Base-by-base conservation (phyloP, 176 grass and related monocot genomes). In the Oropetium thomaeum region DNA sequence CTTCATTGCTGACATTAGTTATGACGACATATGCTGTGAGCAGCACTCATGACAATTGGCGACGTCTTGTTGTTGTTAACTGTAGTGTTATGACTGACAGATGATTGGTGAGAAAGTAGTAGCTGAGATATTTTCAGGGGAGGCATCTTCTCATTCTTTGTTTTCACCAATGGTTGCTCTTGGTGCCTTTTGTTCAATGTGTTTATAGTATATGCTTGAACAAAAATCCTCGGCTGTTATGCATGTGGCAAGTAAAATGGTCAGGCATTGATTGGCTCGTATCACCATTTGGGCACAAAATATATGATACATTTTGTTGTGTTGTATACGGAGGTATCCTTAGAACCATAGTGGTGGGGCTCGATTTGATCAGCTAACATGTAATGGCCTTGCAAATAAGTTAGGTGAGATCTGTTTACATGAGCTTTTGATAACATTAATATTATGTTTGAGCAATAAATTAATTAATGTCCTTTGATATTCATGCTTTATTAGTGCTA, bases 41-140 rank as follows among this genome's bases (percentile, higher is more conserved):
- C 60, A 73, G 34, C 26, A 64, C 17, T 65, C 5, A 40, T 73
- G 3, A 73, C 70, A 37, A 59, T 13, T 74, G 52, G 7, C 23
- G 22, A 41, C 39, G 7, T 73, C 22, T 16, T 25, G 2, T 28
- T 44, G 23, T 67, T 28, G 23, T 43, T 15, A 33, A 33, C 7
- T 62, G 9, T 62, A 62, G 12, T 43, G 27, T 10, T 19, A 4
- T 13, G 41, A 47, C 26, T 12, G 6, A 30, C 19, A 44, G 57
- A 14, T 74, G 70, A 82, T 57, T 58, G 79, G 70, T 67, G 48
- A 41, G 26, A 74, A 66, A 66, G 59, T 17, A 74, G 45, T 11
- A 66, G 70, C 65, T 58, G 69, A 65, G 79, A 82, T 74, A 82
- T 73, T 82, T 74, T 74, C 26, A 33, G 59, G 43, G 59, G 22